phyloP scores from a whole-genome alignment of 2,329 filamentous ascomycete genomes.

The Fusarium illudens region DNA sequence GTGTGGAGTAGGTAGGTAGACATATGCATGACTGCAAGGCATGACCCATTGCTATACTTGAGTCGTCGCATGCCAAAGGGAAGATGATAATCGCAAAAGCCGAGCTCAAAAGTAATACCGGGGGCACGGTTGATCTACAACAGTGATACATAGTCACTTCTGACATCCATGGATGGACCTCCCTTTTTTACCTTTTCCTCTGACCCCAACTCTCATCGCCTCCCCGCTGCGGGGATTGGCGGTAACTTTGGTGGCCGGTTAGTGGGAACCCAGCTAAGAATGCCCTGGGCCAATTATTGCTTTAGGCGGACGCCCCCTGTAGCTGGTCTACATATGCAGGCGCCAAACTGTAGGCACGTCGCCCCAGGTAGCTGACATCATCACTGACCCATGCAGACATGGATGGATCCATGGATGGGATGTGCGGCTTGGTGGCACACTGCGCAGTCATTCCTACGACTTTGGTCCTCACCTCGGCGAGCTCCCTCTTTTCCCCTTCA shows the following conservation, averaged over 20 bases:
- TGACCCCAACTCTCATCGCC: not conserved
- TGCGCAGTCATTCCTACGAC: conserved; percentile 9
- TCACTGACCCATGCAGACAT: conserved; percentile 33
- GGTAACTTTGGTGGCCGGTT: not conserved
- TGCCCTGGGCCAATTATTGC: conserved; percentile 1
- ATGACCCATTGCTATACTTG: not conserved
- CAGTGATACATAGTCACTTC: not conserved
- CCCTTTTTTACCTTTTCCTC: not conserved
- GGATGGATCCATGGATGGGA: not conserved
- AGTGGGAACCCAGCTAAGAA: conserved; percentile 16
- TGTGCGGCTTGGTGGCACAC: not conserved
- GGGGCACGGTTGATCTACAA: not conserved
- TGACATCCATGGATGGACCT: not conserved
- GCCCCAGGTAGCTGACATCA: conserved; percentile 40
- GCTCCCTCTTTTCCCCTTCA: not conserved
- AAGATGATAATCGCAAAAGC: no score
- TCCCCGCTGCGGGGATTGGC: not conserved
- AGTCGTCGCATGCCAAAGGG: not conserved
- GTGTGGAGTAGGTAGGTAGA: not conserved
- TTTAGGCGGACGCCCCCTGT: not conserved
- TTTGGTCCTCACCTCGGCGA: not conserved
- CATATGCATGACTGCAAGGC: not conserved
- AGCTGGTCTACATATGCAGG: not conserved
- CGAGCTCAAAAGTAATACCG: no score
- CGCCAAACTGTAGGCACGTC: not conserved